phyloP scores from a whole-genome alignment of 1,284 basidiomycete species.

The Rhodofomes roseus region DNA sequence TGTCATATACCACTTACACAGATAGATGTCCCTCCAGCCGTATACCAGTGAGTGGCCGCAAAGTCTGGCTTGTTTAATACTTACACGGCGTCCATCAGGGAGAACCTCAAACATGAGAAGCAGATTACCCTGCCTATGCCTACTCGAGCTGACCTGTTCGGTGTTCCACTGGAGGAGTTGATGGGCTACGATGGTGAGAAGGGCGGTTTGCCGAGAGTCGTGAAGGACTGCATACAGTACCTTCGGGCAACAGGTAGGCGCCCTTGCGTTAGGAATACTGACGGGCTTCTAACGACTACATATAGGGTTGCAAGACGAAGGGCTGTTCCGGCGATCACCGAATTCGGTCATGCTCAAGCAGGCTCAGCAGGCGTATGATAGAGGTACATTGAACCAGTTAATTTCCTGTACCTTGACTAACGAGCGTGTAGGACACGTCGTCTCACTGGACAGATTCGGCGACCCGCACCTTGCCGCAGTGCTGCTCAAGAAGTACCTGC shows the following conservation, averaged over 20 bases:
- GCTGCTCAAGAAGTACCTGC: constrained; percentile 79
- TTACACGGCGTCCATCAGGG: constrained; percentile 36
- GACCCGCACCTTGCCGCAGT: constrained; percentile 83
- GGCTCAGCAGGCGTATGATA: constrained; percentile 77
- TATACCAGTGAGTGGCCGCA: constrained; percentile 55
- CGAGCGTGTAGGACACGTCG: constrained; percentile 56
- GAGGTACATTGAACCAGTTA: constrained; percentile 41
- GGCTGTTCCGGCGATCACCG: constrained; percentile 77
- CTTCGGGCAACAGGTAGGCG: constrained; percentile 54
- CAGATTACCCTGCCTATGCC: constrained; percentile 62
- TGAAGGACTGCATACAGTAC: constrained; percentile 74
- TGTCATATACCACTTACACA: constrained; percentile 75
- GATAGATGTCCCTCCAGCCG: constrained; percentile 79
- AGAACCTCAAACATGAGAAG: constrained; percentile 69
- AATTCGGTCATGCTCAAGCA: constrained; percentile 66
- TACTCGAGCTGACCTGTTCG: constrained; percentile 63
- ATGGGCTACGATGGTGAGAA: constrained; percentile 84
- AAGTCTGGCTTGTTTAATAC: neutral
- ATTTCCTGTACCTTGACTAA: constrained; percentile 5
- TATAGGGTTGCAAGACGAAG: constrained; percentile 69
- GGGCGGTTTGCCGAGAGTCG: constrained; percentile 72
- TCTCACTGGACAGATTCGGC: constrained; percentile 67
- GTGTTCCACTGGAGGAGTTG: constrained; percentile 72
- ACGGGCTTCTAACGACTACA: constrained; percentile 5
- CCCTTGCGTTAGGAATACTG: neutral